Base-by-base conservation (phyloP, 805 yeast species). In the Maudiozyma pseudohumilis region DNA sequence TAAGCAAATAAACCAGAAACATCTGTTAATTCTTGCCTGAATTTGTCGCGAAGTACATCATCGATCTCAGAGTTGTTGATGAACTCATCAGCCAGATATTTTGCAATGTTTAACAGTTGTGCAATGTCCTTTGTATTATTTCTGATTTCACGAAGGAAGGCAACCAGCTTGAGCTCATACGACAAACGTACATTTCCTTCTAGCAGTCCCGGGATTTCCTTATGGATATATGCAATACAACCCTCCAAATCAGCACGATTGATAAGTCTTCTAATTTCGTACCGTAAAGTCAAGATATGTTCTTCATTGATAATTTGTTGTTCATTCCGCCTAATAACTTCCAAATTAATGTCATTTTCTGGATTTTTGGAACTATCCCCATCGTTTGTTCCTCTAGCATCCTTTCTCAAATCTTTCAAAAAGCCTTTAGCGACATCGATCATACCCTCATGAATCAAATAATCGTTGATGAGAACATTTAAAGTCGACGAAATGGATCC, bases 391-490 rank as follows among this genome's bases (percentile, higher is more conserved):
- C 18, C 28, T 28, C 10, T 17, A n/a, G 29, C 18, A 38, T 32
- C 40, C 8, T 38, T 34, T 9, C 38, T 31, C 22, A 70, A 46
- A 44, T 77, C 85, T 26, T 60, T 53, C 17, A 65, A 37, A 40
- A 80, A 72, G 0, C 75, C 71, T 40, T 63, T 63, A 2, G 75
- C 70, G 3, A 75, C 70, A 39, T 74, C 74, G 22, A 65, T 63
- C 47, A 67, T 71, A 3, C 86, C 86, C 38, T 69, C 67, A 48
- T 76, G 74, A n/a, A 68, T 63, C 27, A 80, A 66, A 50, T 77
- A 78, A 15, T 56, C 61, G 34, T 56, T 58, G 10, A 58, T 53
- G 48, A 55, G 43, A 1, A 50, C 44, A 34, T 58, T 55, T 29
- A 58, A 40, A 6, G 52, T 46, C 2, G 53, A 36, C 8, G 54